Base-by-base conservation (phyloP, 331 rosid species). In the Erythrophleum ivorense region DNA sequence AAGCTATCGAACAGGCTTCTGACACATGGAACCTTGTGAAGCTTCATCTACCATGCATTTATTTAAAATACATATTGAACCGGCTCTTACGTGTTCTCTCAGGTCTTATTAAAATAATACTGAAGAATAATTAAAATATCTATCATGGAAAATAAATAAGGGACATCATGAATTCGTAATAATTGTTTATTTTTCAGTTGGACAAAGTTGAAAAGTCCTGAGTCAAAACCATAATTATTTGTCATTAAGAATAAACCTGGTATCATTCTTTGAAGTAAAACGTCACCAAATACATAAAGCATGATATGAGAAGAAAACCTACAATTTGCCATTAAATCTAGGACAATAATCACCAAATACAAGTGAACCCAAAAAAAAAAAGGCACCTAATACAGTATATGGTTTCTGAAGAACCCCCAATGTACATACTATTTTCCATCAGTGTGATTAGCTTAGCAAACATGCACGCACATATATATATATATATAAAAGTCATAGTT, bases 1-100 rank as follows among this genome's bases (percentile, higher is more conserved):
- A 73, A 82, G 83, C 83, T 60, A 70, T 45, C 78, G 7, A 82
- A 79, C 80, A 72, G 54, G 85, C 74, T 84, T 85, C 78, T 71
- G 91, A 87, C 94, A 91, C 83, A n/a, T 84, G 90, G 84, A 81
- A 69, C 79, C 76, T 63, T 82, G 24, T 24, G 54, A 70, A 64
- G 72, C 67, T 29, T 46, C 33, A 34, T 12, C 82, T 46, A 68
- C 79, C 78, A 19, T 9, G 73, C 54, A 36, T 75, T 73, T 2
- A 73, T 78, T 59, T 43, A 40, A 67, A 18, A 15, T 3, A 57
- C 73, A 12, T 29, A 49, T 34, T 53, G n/a, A 71, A 88, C 84
- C 84, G 81, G 87, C 87, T 83, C 67, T 62, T 41, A 45, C 79
- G 34, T 57, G 59, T 38, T 78, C 43, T 50, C 68, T 31, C n/a